Percentiles rank a stretch among this genome's conserved stretches.
phyloP scores from a whole-genome alignment of 768 basidiomycete species.

The Termitomyces sp. region DNA sequence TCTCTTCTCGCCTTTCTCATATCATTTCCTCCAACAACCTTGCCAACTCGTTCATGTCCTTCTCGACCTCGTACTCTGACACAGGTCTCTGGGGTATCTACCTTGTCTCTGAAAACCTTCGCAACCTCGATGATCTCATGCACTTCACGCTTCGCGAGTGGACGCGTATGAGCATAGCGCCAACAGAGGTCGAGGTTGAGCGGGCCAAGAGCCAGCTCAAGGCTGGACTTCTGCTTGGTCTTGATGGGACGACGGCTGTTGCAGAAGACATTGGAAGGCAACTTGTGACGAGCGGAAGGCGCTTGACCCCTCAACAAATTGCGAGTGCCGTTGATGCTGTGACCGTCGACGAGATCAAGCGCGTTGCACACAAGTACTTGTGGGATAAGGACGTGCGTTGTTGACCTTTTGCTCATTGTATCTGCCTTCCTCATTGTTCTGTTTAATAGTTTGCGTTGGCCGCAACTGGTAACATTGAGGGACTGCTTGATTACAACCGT shows the following conservation, averaged over 20 bases:
- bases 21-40: conserved; percentile 92
- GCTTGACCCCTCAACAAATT: conserved; percentile 91
- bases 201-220: conserved; percentile 98
- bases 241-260: conserved; percentile 95
- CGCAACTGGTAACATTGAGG: conserved; percentile 87
- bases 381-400: conserved; percentile 90
- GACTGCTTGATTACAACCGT: conserved; percentile 93
- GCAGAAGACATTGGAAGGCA: conserved; percentile 99
- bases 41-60: conserved; percentile 99
- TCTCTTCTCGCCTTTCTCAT: conserved; percentile 89
- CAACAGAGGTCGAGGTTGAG: conserved; percentile 86
- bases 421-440: conserved; percentile 12
- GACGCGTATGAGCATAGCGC: conserved; percentile 90
- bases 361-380: conserved; percentile 93
- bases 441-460: conserved; percentile 71
- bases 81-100: conserved; percentile 99
- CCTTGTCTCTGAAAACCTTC: conserved; percentile 90
- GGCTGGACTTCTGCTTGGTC: conserved; percentile 82
- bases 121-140: conserved; percentile 88
- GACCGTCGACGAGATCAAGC: conserved; percentile 83
- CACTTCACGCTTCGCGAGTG: conserved; percentile 97
- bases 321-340: conserved; percentile 92
- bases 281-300: conserved; percentile 88
- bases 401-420: background rate
- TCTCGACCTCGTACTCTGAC: conserved; percentile 98